phyloP scores from a whole-genome alignment of 2,329 filamentous ascomycete genomes.

The Sordariomycetes sp. region DNA sequence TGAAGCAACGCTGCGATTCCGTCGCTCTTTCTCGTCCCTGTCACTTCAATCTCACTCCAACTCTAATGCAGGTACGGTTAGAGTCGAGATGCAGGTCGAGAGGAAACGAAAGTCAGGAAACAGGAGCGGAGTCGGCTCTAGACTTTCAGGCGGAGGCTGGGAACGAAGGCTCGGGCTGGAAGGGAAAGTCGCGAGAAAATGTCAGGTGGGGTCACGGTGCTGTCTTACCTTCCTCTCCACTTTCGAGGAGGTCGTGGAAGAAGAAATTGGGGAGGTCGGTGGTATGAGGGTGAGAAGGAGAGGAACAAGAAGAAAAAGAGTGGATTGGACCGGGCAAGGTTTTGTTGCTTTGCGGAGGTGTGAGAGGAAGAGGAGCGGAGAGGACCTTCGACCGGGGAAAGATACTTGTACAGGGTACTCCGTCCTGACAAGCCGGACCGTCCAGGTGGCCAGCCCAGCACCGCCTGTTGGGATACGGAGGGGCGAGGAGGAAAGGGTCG shows the following conservation, averaged over 20 bases:
- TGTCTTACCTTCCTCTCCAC: slow-evolving; percentile 6
- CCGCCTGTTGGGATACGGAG: neutral
- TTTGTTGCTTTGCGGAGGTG: slow-evolving; percentile 6
- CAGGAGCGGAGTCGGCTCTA: neutral
- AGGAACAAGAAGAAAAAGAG: slow-evolving; percentile 1
- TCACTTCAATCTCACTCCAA: slow-evolving; percentile 5
- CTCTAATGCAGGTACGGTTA: slow-evolving; percentile 6
- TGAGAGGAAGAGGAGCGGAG: slow-evolving; percentile 1
- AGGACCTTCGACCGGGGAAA: slow-evolving; percentile 1
- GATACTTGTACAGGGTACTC: slow-evolving; percentile 3
- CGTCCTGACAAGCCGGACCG: slow-evolving; percentile 1
- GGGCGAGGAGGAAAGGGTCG: neutral
- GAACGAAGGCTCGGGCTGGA: neutral
- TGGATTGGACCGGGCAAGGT: slow-evolving; percentile 5
- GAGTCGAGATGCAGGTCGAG: slow-evolving; percentile 3
- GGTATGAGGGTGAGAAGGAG: slow-evolving; percentile 3
- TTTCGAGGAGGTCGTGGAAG: slow-evolving; percentile 1
- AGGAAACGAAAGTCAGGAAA: neutral
- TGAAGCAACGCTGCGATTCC: neutral
- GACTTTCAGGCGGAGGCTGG: neutral
- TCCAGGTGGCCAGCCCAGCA: neutral
- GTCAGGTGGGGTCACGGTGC: neutral
- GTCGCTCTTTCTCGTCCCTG: slow-evolving; percentile 1
- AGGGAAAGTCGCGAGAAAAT: neutral
- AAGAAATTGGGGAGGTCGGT: slow-evolving; percentile 6